Percentiles rank a stretch among this genome's conserved stretches.
Evolutionary conservation across 2,329 filamentous ascomycete species (phyloP).

Genomic region (Trichoderma guizhouense): DNA sequence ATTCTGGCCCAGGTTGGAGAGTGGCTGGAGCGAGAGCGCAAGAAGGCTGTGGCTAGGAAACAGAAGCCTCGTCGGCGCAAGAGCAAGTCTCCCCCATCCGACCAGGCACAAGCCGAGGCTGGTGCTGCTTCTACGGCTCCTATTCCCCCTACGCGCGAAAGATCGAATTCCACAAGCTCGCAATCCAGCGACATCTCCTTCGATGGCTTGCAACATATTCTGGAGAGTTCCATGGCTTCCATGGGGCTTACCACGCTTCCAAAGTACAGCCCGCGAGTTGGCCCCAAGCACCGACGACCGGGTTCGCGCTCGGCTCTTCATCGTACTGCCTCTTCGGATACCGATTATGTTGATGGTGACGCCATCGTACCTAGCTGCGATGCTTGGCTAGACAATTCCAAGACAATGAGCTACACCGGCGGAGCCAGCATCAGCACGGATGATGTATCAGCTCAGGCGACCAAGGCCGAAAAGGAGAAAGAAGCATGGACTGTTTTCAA

Average conservation of each 20-base stretch:
- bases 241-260: conserved; percentile 48
- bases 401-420: conserved; percentile 74
- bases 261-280: conserved; percentile 40
- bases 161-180: conserved; percentile 58
- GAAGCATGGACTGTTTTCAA: conserved; percentile 86
- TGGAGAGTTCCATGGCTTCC: conserved; percentile 62
- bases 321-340: conserved; percentile 69
- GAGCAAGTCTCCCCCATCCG: conserved; percentile 37
- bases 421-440: conserved; percentile 40
- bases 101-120: conserved; percentile 24
- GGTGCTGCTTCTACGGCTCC: neutral
- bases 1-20: conserved; percentile 72
- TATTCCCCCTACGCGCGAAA: conserved; percentile 26
- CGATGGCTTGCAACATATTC: conserved; percentile 75
- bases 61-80: conserved; percentile 41
- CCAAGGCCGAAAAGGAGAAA: conserved; percentile 60
- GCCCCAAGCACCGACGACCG: conserved; percentile 40
- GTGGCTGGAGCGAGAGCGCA: conserved; percentile 80
- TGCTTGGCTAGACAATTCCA: conserved; percentile 81
- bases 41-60: conserved; percentile 53
- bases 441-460: conserved; percentile 35
- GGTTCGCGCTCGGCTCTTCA: conserved; percentile 37
- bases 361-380: conserved; percentile 81
- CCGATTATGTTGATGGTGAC: conserved; percentile 80
- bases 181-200: conserved; percentile 70